Conservation (phyloP, 805 yeast genomes). For the Wickerhamiella parazyma region DNA sequence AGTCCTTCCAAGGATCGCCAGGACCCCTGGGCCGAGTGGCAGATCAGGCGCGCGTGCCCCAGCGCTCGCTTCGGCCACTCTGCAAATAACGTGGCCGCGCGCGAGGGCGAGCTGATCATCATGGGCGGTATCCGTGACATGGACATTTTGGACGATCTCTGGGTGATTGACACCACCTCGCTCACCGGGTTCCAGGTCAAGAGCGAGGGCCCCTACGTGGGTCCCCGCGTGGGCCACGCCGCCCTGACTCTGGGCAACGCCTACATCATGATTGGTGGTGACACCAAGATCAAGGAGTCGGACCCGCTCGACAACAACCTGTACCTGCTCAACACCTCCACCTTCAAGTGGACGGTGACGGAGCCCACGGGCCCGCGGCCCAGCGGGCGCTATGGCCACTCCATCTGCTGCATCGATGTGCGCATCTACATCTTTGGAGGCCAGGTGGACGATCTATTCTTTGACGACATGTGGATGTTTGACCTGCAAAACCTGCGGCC, state of each 20-base stretch:
- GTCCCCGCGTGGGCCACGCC: constrained; percentile 95
- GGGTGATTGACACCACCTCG: constrained; percentile 58
- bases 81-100: constrained; percentile 60
- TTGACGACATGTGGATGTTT: constrained; percentile 73
- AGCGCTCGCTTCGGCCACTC: constrained; percentile 94
- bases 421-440: constrained; percentile 84
- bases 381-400: constrained; percentile 87
- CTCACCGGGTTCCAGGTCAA: constrained; percentile 45
- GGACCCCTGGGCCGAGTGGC: constrained; percentile 26
- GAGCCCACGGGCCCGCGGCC: constrained; percentile 66
- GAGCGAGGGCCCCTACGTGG: constrained; percentile 53
- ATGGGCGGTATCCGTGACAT: constrained; percentile 95
- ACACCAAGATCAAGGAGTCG: constrained; percentile 54
- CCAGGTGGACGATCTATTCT: constrained; percentile 69
- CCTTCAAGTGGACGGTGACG: constrained; percentile 69
- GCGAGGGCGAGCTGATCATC: constrained; percentile 65
- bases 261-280: constrained; percentile 91
- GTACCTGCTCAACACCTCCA: constrained; percentile 70
- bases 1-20: constrained; percentile 3
- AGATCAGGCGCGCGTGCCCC: constrained; percentile 42
- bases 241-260: constrained; percentile 88
- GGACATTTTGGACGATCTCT: constrained; percentile 87
- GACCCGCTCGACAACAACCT: constrained; percentile 80
- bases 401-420: constrained; percentile 57
- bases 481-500: constrained; percentile 77